Base-by-base conservation (phyloP, 2,329 filamentous ascomycete species). In the Lasiodiplodia gonubiensis region DNA sequence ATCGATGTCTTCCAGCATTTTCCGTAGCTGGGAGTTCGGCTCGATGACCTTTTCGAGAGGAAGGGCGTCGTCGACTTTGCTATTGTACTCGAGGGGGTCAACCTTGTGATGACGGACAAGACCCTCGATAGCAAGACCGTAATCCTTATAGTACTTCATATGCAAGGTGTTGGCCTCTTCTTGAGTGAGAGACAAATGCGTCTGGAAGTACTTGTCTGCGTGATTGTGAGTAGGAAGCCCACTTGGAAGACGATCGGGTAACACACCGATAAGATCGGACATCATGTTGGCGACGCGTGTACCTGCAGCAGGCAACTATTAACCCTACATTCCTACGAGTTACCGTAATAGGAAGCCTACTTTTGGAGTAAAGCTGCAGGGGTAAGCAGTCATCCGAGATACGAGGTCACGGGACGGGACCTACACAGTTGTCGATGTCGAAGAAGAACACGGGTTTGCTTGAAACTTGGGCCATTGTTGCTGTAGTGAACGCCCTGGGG, bases 81-180 rank as follows among this genome's bases (percentile, higher is more conserved):
- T 82, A 78, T 99, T 99, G 83, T 98, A 99, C 66, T 96, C 93
- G 5, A 99, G 84, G 1, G 95, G 92, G 74, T 98, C 92, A 73
- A 99, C 97, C 79, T 97, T 89, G 82, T 99, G 95, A 80, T 97
- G 92, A 11, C 93, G 89, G 46, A 97, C 92, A 1, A 99, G 86
- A 1, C 95, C 95, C 81, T 98, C 93, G 70, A 99, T 96, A 35
- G 95, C 95, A n/a, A 99, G 88, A 35, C 96, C 95, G 77, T 99
- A 99, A 78, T 92, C 93, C 74, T 89, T 90, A 83, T 98, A 99
- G 83, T 99, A 99, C 73, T 94, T 92, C 78, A 89, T 85, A 80
- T 98, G 95, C 30, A 99, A 87, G 73, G 90, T 86, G 69, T 88
- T 88, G n/a, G 95, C 95, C 68, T 98, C 94, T 66, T 92, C 86